phyloP scores from a whole-genome alignment of 768 basidiomycete species.

The Boletus insuetus region DNA sequence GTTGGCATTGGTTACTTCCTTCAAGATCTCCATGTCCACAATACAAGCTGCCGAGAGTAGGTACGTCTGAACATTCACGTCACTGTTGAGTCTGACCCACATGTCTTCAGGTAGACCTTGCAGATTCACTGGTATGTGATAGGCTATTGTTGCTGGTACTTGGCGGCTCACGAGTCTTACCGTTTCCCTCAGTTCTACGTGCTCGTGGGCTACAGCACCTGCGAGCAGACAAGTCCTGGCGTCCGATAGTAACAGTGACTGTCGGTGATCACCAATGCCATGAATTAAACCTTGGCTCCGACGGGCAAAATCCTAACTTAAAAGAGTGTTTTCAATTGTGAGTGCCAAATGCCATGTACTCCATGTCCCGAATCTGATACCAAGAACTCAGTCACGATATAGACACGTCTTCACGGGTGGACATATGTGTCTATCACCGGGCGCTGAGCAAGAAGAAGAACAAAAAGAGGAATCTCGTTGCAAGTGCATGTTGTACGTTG shows the following conservation, averaged over 20 bases:
- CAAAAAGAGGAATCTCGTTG: constrained; percentile 56
- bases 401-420: constrained; percentile 39
- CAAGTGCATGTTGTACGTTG: constrained; percentile 47
- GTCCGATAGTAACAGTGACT: constrained; percentile 60
- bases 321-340: constrained; percentile 55
- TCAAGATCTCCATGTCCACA: not conserved
- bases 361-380: not conserved
- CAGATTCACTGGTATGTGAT: not conserved
- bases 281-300: constrained; percentile 59
- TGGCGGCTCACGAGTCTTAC: too few relatives aligned
- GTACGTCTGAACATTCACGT: too few relatives aligned
- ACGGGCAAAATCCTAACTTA: constrained; percentile 70
- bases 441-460: constrained; percentile 62
- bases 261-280: constrained; percentile 50
- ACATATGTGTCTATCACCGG: constrained; percentile 56
- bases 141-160: too few relatives aligned
- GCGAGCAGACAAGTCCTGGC: constrained; percentile 62
- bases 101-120: not conserved
- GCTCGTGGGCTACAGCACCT: constrained; percentile 39
- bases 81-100: too few relatives aligned
- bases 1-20: too few relatives aligned
- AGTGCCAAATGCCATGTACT: constrained; percentile 16
- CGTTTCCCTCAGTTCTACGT: constrained; percentile 33
- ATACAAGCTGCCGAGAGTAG: not conserved
- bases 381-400: constrained; percentile 38